phyloP scores from a whole-genome alignment of 2,329 filamentous ascomycete species.

The Periconia macrospinosa region DNA sequence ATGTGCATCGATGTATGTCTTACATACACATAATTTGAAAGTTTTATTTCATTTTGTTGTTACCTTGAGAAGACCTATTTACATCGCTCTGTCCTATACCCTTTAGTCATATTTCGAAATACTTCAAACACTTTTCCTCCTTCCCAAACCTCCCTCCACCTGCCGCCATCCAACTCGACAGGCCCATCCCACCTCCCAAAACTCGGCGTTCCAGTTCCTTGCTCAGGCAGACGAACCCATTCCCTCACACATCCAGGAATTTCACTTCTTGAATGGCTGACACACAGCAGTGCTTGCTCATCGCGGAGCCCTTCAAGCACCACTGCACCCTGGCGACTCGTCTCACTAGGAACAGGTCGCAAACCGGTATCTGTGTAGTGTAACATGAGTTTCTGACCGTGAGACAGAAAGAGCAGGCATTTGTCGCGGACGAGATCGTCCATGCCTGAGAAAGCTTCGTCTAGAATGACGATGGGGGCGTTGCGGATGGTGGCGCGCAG shows the following conservation, averaged over 20 bases:
- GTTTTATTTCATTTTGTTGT: too few relatives aligned
- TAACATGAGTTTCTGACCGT: conserved; percentile 44
- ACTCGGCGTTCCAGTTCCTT: conserved; percentile 65
- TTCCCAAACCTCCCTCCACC: conserved; percentile 63
- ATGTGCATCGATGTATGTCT: too few relatives aligned
- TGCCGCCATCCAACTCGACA: conserved; percentile 57
- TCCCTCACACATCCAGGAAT: conserved; percentile 81
- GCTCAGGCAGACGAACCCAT: conserved; percentile 84
- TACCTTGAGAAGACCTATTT: too few relatives aligned
- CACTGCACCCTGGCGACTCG: conserved; percentile 44
- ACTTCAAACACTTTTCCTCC: conserved; percentile 3
- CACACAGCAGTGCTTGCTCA: conserved; percentile 83
- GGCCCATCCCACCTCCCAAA: conserved; percentile 67
- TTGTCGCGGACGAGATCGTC: conserved; percentile 72
- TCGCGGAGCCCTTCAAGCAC: conserved; percentile 65
- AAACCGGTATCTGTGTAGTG: conserved; percentile 36
- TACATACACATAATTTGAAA: too few relatives aligned
- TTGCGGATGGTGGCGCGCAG: conserved; percentile 55
- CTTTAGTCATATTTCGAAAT: neutral
- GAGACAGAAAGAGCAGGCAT: conserved; percentile 76
- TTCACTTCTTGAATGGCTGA: conserved; percentile 88
- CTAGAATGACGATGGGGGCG: conserved; percentile 54
- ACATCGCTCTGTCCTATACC: neutral
- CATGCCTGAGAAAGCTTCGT: conserved; percentile 56
- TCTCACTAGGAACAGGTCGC: conserved; percentile 48